Conservation (phyloP, 2,329 filamentous ascomycete genomes). For the Cercospora sp. region DNA sequence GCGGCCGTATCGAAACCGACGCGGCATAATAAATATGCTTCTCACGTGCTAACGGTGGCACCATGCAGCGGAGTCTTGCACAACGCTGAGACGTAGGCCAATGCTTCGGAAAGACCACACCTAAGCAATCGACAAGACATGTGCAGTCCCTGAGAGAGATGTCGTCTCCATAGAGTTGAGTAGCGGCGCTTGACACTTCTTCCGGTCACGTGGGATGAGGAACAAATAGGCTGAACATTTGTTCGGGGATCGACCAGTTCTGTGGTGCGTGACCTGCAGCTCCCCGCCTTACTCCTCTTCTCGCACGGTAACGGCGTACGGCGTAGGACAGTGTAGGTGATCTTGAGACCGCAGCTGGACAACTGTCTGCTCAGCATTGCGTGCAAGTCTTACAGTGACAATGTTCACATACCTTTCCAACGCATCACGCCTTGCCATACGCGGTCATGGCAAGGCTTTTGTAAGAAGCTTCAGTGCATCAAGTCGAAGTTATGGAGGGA, state of each 20-base stretch:
- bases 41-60: not conserved
- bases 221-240: conserved; percentile 1
- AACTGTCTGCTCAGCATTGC: not conserved
- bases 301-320: not conserved
- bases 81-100: not conserved
- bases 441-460: not conserved
- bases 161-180: not conserved
- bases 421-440: not conserved
- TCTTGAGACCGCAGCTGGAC: not conserved
- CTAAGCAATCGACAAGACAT: not conserved
- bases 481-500: not conserved
- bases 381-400: not conserved
- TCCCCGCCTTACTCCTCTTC: conserved; percentile 7
- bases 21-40: not conserved
- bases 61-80: not conserved
- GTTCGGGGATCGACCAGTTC: not conserved
- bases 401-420: not conserved
- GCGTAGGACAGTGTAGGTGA: not conserved
- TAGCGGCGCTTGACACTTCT: not conserved
- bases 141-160: not conserved
- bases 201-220: not conserved
- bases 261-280: not conserved
- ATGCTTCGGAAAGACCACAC: not conserved
- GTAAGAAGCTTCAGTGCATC: not conserved
- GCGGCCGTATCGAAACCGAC: not conserved